Conservation (phyloP, 176 grass and related monocot species). For the Rhynchospora tenuis region DNA sequence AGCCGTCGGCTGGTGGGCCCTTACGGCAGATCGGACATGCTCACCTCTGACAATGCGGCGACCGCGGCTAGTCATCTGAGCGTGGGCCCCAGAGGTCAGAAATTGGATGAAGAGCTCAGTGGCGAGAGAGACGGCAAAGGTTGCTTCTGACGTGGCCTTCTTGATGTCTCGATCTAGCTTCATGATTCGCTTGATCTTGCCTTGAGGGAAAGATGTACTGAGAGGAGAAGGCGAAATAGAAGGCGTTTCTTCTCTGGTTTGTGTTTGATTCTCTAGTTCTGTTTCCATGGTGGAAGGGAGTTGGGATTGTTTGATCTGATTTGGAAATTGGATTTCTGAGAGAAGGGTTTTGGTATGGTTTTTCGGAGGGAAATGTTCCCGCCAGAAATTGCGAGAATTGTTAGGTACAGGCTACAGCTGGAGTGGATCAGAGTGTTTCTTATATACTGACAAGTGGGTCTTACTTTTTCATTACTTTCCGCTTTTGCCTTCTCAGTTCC, state of each 20-base stretch:
- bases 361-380: conserved; percentile 26
- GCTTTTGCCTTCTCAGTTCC: too few species aligned
- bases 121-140: conserved; percentile 58
- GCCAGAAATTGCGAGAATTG: neutral
- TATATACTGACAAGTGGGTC: too few species aligned
- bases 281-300: neutral
- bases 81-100: conserved; percentile 41
- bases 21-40: conserved; percentile 51
- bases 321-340: neutral
- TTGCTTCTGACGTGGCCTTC: conserved; percentile 72
- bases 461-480: too few species aligned
- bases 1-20: conserved; percentile 54
- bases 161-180: conserved; percentile 74
- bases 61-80: conserved; percentile 28
- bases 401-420: too few species aligned
- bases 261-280: neutral
- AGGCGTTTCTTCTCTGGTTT: neutral
- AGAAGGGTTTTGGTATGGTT: neutral
- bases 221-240: neutral
- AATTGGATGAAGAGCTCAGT: conserved; percentile 70
- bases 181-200: conserved; percentile 80
- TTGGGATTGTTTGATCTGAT: neutral
- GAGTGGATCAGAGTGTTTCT: neutral
- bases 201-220: conserved; percentile 40
- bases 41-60: conserved; percentile 37